phyloP scores from a whole-genome alignment of 2,329 filamentous ascomycete species.

The Emericellopsis cladophorae region DNA sequence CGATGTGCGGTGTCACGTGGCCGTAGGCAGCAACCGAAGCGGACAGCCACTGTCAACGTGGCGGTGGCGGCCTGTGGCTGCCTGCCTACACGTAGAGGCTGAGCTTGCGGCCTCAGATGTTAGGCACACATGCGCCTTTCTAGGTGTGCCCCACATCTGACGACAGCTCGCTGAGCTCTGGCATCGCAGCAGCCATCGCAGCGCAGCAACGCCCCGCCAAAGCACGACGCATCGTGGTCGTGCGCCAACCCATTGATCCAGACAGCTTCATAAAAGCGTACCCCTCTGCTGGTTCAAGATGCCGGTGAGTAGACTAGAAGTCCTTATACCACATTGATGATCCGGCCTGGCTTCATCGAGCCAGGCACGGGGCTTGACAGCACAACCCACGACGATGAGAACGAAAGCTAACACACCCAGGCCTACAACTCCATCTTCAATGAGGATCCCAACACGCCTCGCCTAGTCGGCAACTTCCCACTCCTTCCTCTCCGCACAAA shows the following conservation, averaged over 20 bases:
- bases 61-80: conserved; percentile 8
- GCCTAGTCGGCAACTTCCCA: conserved; percentile 75
- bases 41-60: conserved; percentile 4
- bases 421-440: conserved; percentile 98
- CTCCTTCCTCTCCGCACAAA: conserved; percentile 89
- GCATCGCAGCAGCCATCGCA: conserved; percentile 4
- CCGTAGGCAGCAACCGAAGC: conserved; percentile 16
- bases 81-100: too few relatives aligned
- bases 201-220: conserved; percentile 13
- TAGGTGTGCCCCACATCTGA: conserved; percentile 15
- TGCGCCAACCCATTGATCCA: neutral
- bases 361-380: neutral
- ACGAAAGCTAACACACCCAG: conserved; percentile 26
- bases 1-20: conserved; percentile 23
- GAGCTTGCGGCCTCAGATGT: too few relatives aligned
- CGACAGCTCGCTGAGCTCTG: conserved; percentile 14
- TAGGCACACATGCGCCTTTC: neutral
- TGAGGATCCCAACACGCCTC: conserved; percentile 56
- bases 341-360: neutral
- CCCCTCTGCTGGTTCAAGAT: conserved; percentile 23
- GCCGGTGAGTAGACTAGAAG: conserved; percentile 24
- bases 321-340: neutral
- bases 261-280: neutral
- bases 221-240: conserved; percentile 10
- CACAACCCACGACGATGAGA: neutral